phyloP scores from a whole-genome alignment of 768 basidiomycete genomes.

The Hirschioporus abietinus region DNA sequence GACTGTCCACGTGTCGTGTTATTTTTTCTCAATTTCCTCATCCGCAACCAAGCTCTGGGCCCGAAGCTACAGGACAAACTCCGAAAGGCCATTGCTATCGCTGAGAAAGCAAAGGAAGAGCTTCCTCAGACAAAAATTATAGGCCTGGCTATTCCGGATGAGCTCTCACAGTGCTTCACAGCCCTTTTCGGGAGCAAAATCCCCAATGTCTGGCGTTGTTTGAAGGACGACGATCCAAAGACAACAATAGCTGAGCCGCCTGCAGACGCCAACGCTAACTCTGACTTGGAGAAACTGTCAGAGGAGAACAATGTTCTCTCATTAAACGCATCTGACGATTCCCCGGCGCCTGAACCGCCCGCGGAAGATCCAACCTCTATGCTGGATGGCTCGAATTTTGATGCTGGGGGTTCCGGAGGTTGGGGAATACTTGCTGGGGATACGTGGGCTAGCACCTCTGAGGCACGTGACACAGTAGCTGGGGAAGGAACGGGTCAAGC shows the following conservation, averaged over 20 bases:
- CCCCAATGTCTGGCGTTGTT: background rate
- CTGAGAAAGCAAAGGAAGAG: conserved; percentile 40
- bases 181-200: background rate
- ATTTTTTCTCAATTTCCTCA: conserved; percentile 59
- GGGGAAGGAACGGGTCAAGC: conserved; percentile 6
- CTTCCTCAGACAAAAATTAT: conserved; percentile 44
- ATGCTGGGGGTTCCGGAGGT: background rate
- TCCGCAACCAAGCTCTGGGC: conserved; percentile 50
- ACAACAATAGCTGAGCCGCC: too few species aligned
- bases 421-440: conserved; percentile 8
- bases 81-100: conserved; percentile 39
- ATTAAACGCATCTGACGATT: conserved; percentile 10
- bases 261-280: background rate
- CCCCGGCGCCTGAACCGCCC: too few species aligned
- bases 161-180: background rate
- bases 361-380: background rate
- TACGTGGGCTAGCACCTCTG: conserved; percentile 15
- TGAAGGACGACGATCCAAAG: background rate
- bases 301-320: conserved; percentile 11
- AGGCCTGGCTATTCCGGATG: conserved; percentile 42
- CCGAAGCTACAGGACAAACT: conserved; percentile 44
- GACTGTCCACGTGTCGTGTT: conserved; percentile 47
- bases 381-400: background rate
- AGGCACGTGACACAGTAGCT: conserved; percentile 8
- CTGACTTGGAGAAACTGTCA: background rate